Evolutionary conservation across 352 stramenopile genomes (phyloP), one percentile per base, ranked within the genome.

Genomic region (Pythium insidiosum): DNA sequence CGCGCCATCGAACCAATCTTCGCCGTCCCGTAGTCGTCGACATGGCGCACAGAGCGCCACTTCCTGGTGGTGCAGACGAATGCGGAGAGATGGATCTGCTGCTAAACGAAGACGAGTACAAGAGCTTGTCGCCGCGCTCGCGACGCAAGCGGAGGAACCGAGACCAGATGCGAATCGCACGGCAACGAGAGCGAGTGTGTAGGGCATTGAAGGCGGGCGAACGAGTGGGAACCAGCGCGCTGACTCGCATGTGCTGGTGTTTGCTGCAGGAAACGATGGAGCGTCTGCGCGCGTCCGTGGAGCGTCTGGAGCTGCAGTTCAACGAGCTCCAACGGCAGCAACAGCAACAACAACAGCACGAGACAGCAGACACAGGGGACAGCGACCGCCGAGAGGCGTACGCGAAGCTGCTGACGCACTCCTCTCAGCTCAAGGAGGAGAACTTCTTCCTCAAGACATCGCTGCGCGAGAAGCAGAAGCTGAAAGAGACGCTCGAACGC

Each of bases 81-180:
- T 31, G 30, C 13, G 30, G 29, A 25, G 38, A 42, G 22, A 2
- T 18, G 5, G 22, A 47, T 28, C 22, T 12, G 10, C 19, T 12
- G 13, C 19, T 18, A 11, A 23, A 20, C 6, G 33, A 36, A 5
- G 38, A 44, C 16, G 37, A 31, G 24, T 63, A 65, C 36, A 40
- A 33, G 21, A 36, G 41, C 42, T 52, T 80, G 31, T 76, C 68
- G 21, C 68, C 65, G 19, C 54, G 60, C 19, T 68, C 68, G 35
- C 65, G 68, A 18, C 58, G 65, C 43, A 76, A 68, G 50, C 55
- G 44, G 16, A 70, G 71, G 42, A 80, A 77, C 43, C 55, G 68
- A 31, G 63, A 81, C 49, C 68, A 77, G 44, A 81, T 81, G 68
- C 63, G 68, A 0, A 38, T 58, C 6, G 68, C 66, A 35, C 63